Conservation (phyloP, 1,284 basidiomycete species). For the Boletus semigastroideus region DNA sequence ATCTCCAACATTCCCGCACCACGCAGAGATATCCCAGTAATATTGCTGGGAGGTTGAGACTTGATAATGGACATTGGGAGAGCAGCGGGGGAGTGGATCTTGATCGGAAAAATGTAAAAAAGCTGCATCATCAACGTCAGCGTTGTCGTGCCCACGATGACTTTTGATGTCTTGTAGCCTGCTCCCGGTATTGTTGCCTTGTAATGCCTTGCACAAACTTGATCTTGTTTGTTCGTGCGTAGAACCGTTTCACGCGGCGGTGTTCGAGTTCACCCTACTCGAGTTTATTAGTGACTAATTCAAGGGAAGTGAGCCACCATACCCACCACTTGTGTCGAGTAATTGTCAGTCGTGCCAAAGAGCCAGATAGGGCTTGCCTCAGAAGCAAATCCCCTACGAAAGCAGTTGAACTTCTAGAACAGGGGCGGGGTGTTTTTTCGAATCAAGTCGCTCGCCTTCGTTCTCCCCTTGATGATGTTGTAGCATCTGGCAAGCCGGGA, state of each 20-base stretch:
- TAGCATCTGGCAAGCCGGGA: too few relatives aligned
- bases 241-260: neutral
- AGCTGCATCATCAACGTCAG: neutral
- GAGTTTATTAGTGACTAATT: too few relatives aligned
- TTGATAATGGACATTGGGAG: slow-evolving; percentile 20
- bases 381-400: too few relatives aligned
- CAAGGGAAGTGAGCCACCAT: too few relatives aligned
- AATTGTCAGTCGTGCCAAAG: neutral
- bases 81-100: slow-evolving; percentile 13
- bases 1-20: slow-evolving; percentile 7
- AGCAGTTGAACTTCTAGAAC: too few relatives aligned
- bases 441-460: too few relatives aligned
- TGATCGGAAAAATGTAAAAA: slow-evolving; percentile 14
- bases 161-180: too few relatives aligned
- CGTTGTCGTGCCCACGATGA: too few relatives aligned
- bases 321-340: neutral
- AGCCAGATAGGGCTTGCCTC: too few relatives aligned
- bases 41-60: slow-evolving; percentile 15
- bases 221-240: neutral
- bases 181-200: neutral
- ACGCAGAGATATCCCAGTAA: slow-evolving; percentile 20
- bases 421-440: too few relatives aligned
- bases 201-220: neutral
- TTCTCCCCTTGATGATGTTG: too few relatives aligned
- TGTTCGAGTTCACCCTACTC: neutral